Conservation (phyloP, 495 filamentous ascomycete genomes). For the Aspergillus leporis region DNA sequence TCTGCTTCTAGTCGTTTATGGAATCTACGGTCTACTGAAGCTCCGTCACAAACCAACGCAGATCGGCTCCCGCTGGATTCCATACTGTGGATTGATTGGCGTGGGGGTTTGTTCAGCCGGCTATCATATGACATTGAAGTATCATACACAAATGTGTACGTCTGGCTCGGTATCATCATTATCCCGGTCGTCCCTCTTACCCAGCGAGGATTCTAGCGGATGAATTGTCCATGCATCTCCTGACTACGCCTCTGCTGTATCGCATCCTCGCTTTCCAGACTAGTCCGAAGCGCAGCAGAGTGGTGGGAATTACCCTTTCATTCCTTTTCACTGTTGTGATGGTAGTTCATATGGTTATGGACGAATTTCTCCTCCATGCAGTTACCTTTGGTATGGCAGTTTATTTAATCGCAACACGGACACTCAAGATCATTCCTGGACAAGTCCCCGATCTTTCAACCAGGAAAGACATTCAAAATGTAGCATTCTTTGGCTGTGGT, state of each 20-base stretch:
- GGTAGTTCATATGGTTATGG: conserved; percentile 44
- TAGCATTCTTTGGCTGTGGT: conserved; percentile 21
- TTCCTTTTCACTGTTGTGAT: conserved; percentile 36
- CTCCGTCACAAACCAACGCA: conserved; percentile 18
- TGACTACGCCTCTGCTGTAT: conserved; percentile 52
- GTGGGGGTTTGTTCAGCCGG: conserved; percentile 54
- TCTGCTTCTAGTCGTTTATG: conserved; percentile 30
- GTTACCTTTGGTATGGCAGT: conserved; percentile 21
- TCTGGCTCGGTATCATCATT: background rate
- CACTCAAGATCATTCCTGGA: conserved; percentile 26
- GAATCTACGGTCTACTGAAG: conserved; percentile 34
- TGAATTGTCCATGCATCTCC: conserved; percentile 59
- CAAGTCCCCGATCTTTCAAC: conserved; percentile 13
- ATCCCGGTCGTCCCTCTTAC: background rate
- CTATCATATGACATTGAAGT: conserved; percentile 56
- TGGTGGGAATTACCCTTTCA: conserved; percentile 30
- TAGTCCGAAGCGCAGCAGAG: conserved; percentile 23
- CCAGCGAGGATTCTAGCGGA: conserved; percentile 18
- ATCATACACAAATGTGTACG: conserved; percentile 55
- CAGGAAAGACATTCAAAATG: conserved; percentile 16
- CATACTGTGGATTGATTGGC: conserved; percentile 53
- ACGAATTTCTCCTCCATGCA: conserved; percentile 35
- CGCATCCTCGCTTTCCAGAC: conserved; percentile 48
- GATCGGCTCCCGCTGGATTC: conserved; percentile 29
- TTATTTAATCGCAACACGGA: conserved; percentile 32